Evolutionary conservation across 2,329 filamentous ascomycete species (phyloP), one percentile per base, ranked within the genome.

Genomic region (Aspergillus brunneoviolaceus): DNA sequence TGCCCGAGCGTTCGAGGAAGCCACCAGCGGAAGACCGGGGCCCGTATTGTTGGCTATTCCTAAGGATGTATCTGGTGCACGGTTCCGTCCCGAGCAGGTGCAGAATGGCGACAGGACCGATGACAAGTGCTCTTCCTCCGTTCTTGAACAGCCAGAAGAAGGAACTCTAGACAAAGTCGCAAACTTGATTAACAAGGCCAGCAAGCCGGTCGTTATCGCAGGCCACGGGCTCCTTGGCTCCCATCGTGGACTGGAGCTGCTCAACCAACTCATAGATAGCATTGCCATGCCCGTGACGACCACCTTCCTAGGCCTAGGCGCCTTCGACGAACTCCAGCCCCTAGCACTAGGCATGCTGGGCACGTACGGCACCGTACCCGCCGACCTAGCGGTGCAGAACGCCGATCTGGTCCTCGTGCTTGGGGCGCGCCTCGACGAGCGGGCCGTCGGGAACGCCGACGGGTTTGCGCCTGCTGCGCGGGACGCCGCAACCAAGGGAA

Each of bases 331-430:
- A 79, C 85, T 92, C 1, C 90, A 97, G 70, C 85, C 90, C 64
- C 96, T 96, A 83, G 89, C 92, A 45, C 84, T 97, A 49, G 92
- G 96, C 79, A 97, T 98, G 94, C 86, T 97, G 19, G 94, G 94
- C 63, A 96, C 96, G 91, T 92, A 97, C 80, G 94, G 94, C 58
- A 89, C 92, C 3, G 92, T 91, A 3, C 97, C 96, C 72, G 94
- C 94, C 71, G 97, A 98, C 80, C 91, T 96, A 87, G 86, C 94
- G 10, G 96, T 98, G 80, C 93, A 98, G 77, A 89, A 96, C 73
- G 91, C 94, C 5, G 94, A 98, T 77, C 83, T 98, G 60, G 93
- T 98, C 75, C 89, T 97, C 68, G 92, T 92, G 53, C 85, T 98
- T 4, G 94, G 94, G 65, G 91, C 87, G 39, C 89, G 93, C 51